phyloP scores from a whole-genome alignment of 768 basidiomycete genomes.

The Asterophora lycoperdoides region DNA sequence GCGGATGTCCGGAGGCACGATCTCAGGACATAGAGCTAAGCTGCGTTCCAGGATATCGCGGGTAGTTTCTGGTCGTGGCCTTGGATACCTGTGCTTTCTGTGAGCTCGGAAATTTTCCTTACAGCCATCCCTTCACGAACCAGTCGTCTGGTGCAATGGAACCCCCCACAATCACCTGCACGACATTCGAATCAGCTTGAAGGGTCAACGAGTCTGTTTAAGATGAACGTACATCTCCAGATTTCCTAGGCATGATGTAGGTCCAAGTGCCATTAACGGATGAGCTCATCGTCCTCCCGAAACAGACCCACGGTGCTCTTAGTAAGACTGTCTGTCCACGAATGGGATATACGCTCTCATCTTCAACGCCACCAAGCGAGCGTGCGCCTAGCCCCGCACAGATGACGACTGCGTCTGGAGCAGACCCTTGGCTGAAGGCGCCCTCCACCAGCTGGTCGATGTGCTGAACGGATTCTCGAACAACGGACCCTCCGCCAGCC shows the following conservation, averaged over 20 bases:
- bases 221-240: conserved; percentile 38
- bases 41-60: conserved; percentile 48
- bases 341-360: conserved; percentile 63
- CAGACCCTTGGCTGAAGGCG: conserved; percentile 28
- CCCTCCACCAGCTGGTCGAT: conserved; percentile 59
- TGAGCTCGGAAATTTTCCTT: neutral
- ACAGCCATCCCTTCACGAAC: conserved; percentile 23
- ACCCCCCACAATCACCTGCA: conserved; percentile 52
- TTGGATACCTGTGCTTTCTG: conserved; percentile 45
- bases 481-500: conserved; percentile 47
- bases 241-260: conserved; percentile 55
- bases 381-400: conserved; percentile 70
- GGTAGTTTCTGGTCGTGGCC: conserved; percentile 54
- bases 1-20: conserved; percentile 44
- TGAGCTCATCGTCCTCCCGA: conserved; percentile 43
- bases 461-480: conserved; percentile 55
- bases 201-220: neutral
- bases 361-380: conserved; percentile 72
- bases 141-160: conserved; percentile 58
- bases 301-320: conserved; percentile 55
- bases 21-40: conserved; percentile 45
- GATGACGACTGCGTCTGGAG: conserved; percentile 52
- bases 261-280: conserved; percentile 42
- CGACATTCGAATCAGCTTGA: neutral
- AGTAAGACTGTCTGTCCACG: conserved; percentile 77